These are phyloP conservation scores for Mycena polygramma DNA, from an alignment of 768 basidiomycete species.

Conservation along the genomic window DNA sequence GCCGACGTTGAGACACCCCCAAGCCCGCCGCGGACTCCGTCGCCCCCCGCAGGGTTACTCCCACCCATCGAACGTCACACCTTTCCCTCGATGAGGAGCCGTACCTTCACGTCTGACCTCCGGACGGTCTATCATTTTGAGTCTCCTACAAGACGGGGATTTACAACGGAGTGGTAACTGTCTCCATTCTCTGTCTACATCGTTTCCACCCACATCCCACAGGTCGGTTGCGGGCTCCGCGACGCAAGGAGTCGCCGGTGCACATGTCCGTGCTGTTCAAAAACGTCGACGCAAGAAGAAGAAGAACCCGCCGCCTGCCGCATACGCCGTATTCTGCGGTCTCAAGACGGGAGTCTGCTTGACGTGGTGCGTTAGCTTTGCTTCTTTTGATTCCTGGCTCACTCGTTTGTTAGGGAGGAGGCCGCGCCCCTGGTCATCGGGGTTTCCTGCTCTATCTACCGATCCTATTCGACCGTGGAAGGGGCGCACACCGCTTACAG, in stretches of 20 bases:
- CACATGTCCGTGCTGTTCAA: background rate
- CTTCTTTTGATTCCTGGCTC: no score
- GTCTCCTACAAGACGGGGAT: background rate
- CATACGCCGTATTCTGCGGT: background rate
- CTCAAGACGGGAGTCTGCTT: background rate
- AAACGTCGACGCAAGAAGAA: background rate
- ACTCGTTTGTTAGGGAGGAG: background rate
- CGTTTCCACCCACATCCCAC: no score
- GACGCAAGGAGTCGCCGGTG: background rate
- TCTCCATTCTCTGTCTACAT: background rate
- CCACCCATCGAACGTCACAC: background rate
- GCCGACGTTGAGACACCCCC: background rate
- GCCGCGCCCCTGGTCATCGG: background rate
- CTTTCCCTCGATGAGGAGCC: background rate
- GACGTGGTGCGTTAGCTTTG: background rate
- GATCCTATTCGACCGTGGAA: no score
- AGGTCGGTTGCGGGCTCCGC: background rate
- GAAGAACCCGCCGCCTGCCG: no score
- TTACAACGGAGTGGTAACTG: slow-evolving; percentile 10
- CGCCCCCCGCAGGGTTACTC: background rate
- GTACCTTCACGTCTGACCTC: background rate
- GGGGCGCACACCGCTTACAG: no score
- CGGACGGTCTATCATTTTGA: background rate
- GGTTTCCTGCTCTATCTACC: no score
- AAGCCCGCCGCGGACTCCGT: background rate